Conservation (phyloP, 805 yeast genomes). For the Cyberlindnera nakhonratchasimensis region DNA sequence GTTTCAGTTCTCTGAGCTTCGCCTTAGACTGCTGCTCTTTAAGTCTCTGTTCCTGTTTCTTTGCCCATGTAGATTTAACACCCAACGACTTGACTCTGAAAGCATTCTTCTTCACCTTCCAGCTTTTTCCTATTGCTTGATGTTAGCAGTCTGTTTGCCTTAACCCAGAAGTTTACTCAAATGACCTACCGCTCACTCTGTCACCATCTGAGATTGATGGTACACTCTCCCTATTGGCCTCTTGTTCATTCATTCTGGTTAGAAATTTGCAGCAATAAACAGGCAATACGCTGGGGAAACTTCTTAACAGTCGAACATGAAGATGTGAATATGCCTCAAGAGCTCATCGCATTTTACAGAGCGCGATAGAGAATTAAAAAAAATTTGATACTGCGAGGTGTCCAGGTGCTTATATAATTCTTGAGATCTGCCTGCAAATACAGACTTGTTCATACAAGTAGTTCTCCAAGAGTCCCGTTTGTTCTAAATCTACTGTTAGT, state of each 20-base stretch:
- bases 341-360: background rate
- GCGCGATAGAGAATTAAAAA: background rate
- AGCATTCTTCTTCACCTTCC: slow-evolving; percentile 69
- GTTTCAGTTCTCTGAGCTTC: slow-evolving; percentile 67
- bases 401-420: slow-evolving; percentile 4
- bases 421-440: background rate
- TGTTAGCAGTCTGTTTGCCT: slow-evolving; percentile 1
- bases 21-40: slow-evolving; percentile 66
- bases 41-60: slow-evolving; percentile 61
- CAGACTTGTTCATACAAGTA: background rate
- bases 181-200: slow-evolving; percentile 26
- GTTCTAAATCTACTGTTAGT: too few relatives aligned
- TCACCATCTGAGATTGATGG: slow-evolving; percentile 17
- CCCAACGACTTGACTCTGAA: slow-evolving; percentile 58
- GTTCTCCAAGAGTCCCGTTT: background rate
- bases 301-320: background rate
- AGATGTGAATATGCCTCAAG: background rate
- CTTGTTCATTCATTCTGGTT: slow-evolving; percentile 1
- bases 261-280: too few relatives aligned
- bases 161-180: background rate
- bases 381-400: slow-evolving; percentile 2
- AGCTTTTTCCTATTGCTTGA: slow-evolving; percentile 49
- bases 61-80: slow-evolving; percentile 58
- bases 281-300: too few relatives aligned
- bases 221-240: background rate